Base-by-base conservation (phyloP, 768 basidiomycete species). In the Gloeopeniophorella convolvens region DNA sequence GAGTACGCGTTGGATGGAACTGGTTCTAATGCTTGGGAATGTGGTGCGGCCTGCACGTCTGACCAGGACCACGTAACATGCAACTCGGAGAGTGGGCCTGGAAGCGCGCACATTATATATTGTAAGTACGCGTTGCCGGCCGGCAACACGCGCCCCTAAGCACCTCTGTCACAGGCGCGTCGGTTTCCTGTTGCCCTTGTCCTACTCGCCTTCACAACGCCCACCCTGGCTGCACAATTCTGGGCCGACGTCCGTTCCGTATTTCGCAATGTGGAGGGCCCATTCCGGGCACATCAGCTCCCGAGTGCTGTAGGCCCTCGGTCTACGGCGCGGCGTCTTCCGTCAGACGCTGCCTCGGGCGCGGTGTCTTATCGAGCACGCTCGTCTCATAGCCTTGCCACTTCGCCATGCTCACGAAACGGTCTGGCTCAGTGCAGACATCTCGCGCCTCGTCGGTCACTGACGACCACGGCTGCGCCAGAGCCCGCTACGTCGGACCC, bases 211-310 rank as follows among this genome's bases (percentile, higher is more conserved):
- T 35, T 35, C 45, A 27, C 21, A 39, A 32, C 23, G 21, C 48
- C 26, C 45, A 39, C 33, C 7, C 41, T 55, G 41, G 50, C 45
- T 21, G 20, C 54, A 7, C 40, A 15, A 18, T 53, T 55, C 15
- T 54, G 41, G 51, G 37, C 16, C 10, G 54, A 55, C 34, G 44
- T 55, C 36, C 43, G 50, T 27, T 34, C 28, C 35, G 41, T 52
- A 31, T 52, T 55, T 47, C 27, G 39, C 40, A 47, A 40, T 12
- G 45, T 34, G 34, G 45, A 34, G 9, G 16, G 21, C 15, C 20
- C 21, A 3, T 26, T 35, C 13, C n/a, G 18, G 5, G 44, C 10
- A 7, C 31, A 33, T 21, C 34, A 32, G 26, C 42, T 39, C 35
- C 31, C 36, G 44, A 23, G 36, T n/a, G 11, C 31, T 13, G 7